Evolutionary conservation across 2,329 filamentous ascomycete genomes (phyloP), one percentile per base, ranked within the genome.

Genomic region (Calonectria multiphialidica): DNA sequence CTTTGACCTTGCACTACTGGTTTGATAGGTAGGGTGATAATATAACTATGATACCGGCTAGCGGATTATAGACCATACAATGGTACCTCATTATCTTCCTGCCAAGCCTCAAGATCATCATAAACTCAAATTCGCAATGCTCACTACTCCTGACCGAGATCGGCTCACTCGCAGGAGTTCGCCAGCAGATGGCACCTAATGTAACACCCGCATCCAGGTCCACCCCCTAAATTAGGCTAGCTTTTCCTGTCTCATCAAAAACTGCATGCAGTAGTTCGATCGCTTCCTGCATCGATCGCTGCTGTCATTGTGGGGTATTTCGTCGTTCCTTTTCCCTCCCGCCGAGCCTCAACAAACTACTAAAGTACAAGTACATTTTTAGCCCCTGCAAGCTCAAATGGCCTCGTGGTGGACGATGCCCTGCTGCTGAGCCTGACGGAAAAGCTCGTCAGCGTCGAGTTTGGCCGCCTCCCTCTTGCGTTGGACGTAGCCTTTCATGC

Each of bases 401-500:
- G 21, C n/a, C 15, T 55, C 25, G 5, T 68, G 65, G 53, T 68
- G 53, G 16, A 61, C 23, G 2, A 37, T 40, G 5, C 28, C 44
- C 75, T 42, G 80, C 40, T 66, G 44, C 47, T 72, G 71, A 40
- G 68, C 67, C 25, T 66, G 66, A 15, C 61, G 50, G 53, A 72
- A 67, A 40, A 70, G 21, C 18, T 70, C 71, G n/a, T 72, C 68
- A 8, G 55, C 71, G 13, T 72, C 61, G 12, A 66, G 40, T 10
- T 62, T 64, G 23, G 62, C 44, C 1, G 45, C 49, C 25, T 59
- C 62, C 1, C 62, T 62, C 67, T 72, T 72, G 33, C 63, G 45
- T 42, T 62, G 15, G 33, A 72, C 55, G 3, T 65, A 70, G 7
- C 66, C 71, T n/a, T 57, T 50, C 45, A 72, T 59, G 21, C 66